Evolutionary conservation across 2,329 filamentous ascomycete species (phyloP).

Genomic region (Ceratocystis eucalypticola): DNA sequence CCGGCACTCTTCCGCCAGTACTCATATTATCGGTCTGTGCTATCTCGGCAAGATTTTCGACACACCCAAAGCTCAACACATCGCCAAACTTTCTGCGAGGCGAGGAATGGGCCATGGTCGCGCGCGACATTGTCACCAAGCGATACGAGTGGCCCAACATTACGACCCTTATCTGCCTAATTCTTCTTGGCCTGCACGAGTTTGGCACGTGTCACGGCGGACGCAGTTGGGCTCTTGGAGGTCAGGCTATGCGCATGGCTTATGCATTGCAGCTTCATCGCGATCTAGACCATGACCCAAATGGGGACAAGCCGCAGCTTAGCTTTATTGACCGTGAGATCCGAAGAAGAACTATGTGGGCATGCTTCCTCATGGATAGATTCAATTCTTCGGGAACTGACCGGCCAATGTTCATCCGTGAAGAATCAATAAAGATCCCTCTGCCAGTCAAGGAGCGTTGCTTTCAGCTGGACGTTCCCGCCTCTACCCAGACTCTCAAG

Average conservation of each 20-base stretch:
- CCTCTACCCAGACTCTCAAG: constrained; percentile 68
- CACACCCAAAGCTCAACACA: constrained; percentile 64
- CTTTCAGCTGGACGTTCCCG: constrained; percentile 83
- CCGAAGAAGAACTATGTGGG: constrained; percentile 89
- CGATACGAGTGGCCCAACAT: constrained; percentile 93
- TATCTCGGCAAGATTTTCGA: constrained; percentile 87
- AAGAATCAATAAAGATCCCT: constrained; percentile 78
- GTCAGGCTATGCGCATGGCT: constrained; percentile 92
- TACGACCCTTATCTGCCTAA: constrained; percentile 79
- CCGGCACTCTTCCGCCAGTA: constrained; percentile 73
- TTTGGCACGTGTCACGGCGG: constrained; percentile 96
- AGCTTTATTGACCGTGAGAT: constrained; percentile 93
- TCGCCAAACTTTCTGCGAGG: constrained; percentile 71
- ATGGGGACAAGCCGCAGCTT: constrained; percentile 36
- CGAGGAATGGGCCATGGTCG: constrained; percentile 77
- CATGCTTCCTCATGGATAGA: constrained; percentile 91
- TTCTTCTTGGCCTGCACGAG: constrained; percentile 82
- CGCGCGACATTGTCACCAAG: constrained; percentile 73
- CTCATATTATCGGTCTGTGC: constrained; percentile 88
- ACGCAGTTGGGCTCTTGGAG: constrained; percentile 87
- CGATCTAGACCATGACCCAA: constrained; percentile 73
- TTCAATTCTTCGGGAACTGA: constrained; percentile 95
- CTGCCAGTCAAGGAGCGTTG: constrained; percentile 80
- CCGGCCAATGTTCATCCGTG: constrained; percentile 77
- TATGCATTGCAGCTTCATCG: constrained; percentile 89